phyloP scores from a whole-genome alignment of 805 yeast genomes.

The Huiozyma naganishii region DNA sequence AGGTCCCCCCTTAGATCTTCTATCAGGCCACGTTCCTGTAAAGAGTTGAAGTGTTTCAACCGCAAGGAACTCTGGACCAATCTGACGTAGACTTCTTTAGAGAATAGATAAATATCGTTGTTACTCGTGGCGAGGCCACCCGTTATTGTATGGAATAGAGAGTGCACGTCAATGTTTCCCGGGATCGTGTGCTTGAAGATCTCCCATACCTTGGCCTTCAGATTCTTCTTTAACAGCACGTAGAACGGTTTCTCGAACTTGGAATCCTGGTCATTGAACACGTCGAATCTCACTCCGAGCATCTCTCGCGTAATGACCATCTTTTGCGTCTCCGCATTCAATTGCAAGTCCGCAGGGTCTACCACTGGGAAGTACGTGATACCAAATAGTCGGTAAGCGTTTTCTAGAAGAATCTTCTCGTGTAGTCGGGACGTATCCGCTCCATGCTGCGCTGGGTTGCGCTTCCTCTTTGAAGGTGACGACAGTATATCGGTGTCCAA shows the following conservation, averaged over 20 bases:
- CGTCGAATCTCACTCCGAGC: slow-evolving; percentile 32
- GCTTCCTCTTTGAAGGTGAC: slow-evolving; percentile 23
- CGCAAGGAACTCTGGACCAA: slow-evolving; percentile 9
- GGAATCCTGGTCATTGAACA: slow-evolving; percentile 21
- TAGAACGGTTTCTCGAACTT: slow-evolving; percentile 30
- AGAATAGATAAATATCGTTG: slow-evolving; percentile 19
- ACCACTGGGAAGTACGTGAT: slow-evolving; percentile 31
- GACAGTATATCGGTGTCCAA: slow-evolving; percentile 16
- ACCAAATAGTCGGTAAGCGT: slow-evolving; percentile 30
- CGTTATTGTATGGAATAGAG: slow-evolving; percentile 10
- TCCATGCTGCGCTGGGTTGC: not conserved
- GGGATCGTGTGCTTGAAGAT: slow-evolving; percentile 32
- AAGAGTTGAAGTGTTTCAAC: slow-evolving; percentile 7
- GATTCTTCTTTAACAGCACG: slow-evolving; percentile 23
- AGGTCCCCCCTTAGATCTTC: slow-evolving; percentile 14
- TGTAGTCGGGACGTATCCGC: slow-evolving; percentile 2
- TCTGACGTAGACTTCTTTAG: slow-evolving; percentile 17
- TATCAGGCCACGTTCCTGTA: slow-evolving; percentile 9
- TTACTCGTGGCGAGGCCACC: slow-evolving; percentile 5
- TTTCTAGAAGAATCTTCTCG: slow-evolving; percentile 23
- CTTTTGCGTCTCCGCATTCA: slow-evolving; percentile 7
- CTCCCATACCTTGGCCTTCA: slow-evolving; percentile 23
- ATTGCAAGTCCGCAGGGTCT: slow-evolving; percentile 25
- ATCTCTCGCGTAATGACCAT: slow-evolving; percentile 14
- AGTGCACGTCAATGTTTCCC: slow-evolving; percentile 14